Evolutionary conservation across 1,139 yeast genomes (phyloP).

Genomic region (Taphrina flavorubra): DNA sequence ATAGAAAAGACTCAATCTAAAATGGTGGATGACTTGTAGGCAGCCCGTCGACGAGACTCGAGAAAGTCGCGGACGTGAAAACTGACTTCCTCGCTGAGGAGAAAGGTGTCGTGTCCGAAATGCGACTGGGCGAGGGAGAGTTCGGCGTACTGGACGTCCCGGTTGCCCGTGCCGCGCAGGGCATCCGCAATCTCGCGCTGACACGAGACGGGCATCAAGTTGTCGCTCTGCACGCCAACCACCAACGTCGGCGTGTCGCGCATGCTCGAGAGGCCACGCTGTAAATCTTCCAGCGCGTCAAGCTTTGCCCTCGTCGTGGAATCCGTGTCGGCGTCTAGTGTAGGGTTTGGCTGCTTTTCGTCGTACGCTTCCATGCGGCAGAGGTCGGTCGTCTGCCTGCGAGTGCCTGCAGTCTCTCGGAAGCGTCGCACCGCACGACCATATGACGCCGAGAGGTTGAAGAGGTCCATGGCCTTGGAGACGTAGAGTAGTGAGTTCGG

Average conservation of each 20-base stretch:
- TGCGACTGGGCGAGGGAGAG: constrained; percentile 74
- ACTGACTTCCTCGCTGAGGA: constrained; percentile 80
- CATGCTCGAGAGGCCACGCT: constrained; percentile 67
- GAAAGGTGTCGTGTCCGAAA: constrained; percentile 89
- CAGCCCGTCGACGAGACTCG: constrained; percentile 47
- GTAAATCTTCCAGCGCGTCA: constrained; percentile 59
- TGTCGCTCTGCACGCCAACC: constrained; percentile 90
- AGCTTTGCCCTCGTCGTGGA: constrained; percentile 32
- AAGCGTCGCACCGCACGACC: constrained; percentile 30
- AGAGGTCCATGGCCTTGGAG: constrained; percentile 92
- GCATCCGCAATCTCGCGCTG: constrained; percentile 79
- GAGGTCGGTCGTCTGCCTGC: constrained; percentile 1
- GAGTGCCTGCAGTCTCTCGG: constrained; percentile 8
- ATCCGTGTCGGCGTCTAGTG: neutral
- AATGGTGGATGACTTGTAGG: no score
- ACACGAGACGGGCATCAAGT: constrained; percentile 92
- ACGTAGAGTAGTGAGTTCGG: constrained; percentile 86
- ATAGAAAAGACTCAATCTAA: no score
- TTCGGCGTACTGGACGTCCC: constrained; percentile 66
- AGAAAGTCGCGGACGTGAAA: constrained; percentile 72
- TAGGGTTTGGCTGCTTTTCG: constrained; percentile 50
- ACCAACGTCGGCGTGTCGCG: constrained; percentile 72
- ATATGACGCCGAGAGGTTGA: constrained; percentile 60
- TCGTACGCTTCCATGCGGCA: constrained; percentile 56
- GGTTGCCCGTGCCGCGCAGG: constrained; percentile 56